A percentile compares a stretch with the other conserved stretches of the same genome.
phyloP scores from a whole-genome alignment of 2,329 filamentous ascomycete species.

The Niveomyces coronatus region DNA sequence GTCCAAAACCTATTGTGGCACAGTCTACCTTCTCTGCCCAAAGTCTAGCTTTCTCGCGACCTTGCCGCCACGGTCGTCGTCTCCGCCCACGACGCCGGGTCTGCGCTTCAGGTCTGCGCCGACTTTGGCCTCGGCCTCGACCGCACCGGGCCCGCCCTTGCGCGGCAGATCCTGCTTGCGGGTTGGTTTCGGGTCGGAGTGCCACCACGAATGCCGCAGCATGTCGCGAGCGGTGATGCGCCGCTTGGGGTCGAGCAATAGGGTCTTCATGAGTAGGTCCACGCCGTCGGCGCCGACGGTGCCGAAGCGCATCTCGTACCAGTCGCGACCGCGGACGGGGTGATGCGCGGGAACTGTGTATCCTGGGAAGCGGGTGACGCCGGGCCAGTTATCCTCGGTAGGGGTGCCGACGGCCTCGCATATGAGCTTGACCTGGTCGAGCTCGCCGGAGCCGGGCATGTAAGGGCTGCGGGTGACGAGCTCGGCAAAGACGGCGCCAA shows the following conservation, averaged over 20 bases:
- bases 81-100: conserved; percentile 55
- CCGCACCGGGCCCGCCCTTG: no score
- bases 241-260: conserved; percentile 77
- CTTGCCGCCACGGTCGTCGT: conserved; percentile 59
- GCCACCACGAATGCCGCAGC: conserved; percentile 80
- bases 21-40: conserved; percentile 36
- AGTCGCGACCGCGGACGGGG: conserved; percentile 54
- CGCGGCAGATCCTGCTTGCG: conserved; percentile 70
- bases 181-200: conserved; percentile 70
- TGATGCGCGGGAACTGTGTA: conserved; percentile 64
- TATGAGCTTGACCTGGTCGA: conserved; percentile 78
- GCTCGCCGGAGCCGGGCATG: conserved; percentile 72
- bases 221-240: conserved; percentile 68
- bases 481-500: conserved; percentile 88
- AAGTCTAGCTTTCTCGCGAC: conserved; percentile 80
- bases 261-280: conserved; percentile 77
- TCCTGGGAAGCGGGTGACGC: conserved; percentile 67
- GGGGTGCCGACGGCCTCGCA: conserved; percentile 81
- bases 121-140: conserved; percentile 63
- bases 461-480: conserved; percentile 75
- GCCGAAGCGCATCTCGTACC: conserved; percentile 68
- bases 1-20: no score
- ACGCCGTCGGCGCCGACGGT: conserved; percentile 74
- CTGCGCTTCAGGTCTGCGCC: conserved; percentile 72
- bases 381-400: conserved; percentile 91